Evolutionary conservation across 257 asterid species (phyloP).

Genomic region (Coffea canephora): DNA sequence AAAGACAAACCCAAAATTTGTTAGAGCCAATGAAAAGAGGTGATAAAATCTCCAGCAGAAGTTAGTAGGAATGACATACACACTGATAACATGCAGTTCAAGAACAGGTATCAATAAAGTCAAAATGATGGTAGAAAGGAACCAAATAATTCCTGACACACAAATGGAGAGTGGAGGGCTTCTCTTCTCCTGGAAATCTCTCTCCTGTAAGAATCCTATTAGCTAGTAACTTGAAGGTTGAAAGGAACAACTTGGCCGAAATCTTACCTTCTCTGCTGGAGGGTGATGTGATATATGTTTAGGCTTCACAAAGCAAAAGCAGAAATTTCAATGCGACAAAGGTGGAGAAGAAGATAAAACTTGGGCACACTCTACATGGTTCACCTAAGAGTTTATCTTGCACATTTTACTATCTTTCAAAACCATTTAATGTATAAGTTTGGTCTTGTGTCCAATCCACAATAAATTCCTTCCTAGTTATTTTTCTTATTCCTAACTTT

Average conservation of each 20-base stretch:
- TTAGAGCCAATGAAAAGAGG: too few relatives aligned
- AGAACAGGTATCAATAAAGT: not conserved
- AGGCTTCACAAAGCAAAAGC: not conserved
- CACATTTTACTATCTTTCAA: not conserved
- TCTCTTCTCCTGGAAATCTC: not conserved
- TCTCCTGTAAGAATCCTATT: not conserved
- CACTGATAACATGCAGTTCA: not conserved
- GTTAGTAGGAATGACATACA: not conserved
- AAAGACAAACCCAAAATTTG: not conserved
- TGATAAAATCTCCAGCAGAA: not conserved
- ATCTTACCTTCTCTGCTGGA: not conserved
- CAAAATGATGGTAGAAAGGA: not conserved
- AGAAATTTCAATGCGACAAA: not conserved
- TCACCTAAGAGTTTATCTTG: not conserved
- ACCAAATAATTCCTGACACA: not conserved
- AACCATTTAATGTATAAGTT: too few relatives aligned
- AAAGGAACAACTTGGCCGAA: not conserved
- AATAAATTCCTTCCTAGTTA: too few relatives aligned
- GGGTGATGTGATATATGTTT: not conserved
- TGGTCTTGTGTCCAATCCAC: too few relatives aligned
- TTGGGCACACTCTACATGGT: not conserved
- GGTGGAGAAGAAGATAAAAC: not conserved
- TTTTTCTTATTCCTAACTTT: too few relatives aligned
- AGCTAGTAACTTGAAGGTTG: too few relatives aligned
- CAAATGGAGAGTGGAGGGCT: not conserved